Percentiles rank a stretch among this genome's conserved stretches.
Evolutionary conservation across 78 protist species (phyloP).

Genomic region (Monocercomonoides exilis): DNA sequence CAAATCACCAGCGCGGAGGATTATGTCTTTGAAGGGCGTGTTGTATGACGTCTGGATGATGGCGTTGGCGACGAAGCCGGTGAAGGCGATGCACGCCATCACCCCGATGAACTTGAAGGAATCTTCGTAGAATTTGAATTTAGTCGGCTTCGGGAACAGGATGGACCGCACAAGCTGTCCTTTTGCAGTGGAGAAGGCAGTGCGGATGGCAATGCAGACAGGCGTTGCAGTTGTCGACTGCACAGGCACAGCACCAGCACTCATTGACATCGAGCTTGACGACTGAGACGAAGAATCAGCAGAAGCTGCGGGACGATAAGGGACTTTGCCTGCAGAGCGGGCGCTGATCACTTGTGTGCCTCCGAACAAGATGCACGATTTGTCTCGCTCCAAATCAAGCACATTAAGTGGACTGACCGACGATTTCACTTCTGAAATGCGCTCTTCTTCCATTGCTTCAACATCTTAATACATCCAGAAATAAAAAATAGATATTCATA

Average conservation of each 20-base stretch:
- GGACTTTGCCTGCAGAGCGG: too few relatives aligned
- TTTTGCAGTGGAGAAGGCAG: slow-evolving; percentile 56
- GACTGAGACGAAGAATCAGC: neutral
- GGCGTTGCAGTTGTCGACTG: too few relatives aligned
- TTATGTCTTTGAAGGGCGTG: neutral
- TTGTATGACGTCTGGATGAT: slow-evolving; percentile 16
- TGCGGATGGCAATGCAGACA: slow-evolving; percentile 5
- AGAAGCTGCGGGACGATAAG: too few relatives aligned
- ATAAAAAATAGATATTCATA: too few relatives aligned
- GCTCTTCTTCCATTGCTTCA: too few relatives aligned
- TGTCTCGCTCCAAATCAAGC: neutral
- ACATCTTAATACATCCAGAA: too few relatives aligned
- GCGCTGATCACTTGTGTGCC: slow-evolving; percentile 11
- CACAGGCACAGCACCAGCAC: too few relatives aligned
- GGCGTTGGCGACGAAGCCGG: slow-evolving; percentile 30
- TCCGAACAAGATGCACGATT: neutral
- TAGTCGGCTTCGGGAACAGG: slow-evolving; percentile 54
- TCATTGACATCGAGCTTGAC: too few relatives aligned
- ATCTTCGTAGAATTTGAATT: slow-evolving; percentile 55
- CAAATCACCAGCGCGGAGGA: slow-evolving; percentile 56
- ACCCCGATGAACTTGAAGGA: slow-evolving; percentile 52
- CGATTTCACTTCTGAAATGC: too few relatives aligned
- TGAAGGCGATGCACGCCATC: slow-evolving; percentile 30
- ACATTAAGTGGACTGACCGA: neutral
- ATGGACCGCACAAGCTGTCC: slow-evolving; percentile 58